These are phyloP conservation scores for Hyaloperonospora arabidopsidis DNA, from an alignment of 352 stramenopile genomes.

Conservation along the genomic window DNA sequence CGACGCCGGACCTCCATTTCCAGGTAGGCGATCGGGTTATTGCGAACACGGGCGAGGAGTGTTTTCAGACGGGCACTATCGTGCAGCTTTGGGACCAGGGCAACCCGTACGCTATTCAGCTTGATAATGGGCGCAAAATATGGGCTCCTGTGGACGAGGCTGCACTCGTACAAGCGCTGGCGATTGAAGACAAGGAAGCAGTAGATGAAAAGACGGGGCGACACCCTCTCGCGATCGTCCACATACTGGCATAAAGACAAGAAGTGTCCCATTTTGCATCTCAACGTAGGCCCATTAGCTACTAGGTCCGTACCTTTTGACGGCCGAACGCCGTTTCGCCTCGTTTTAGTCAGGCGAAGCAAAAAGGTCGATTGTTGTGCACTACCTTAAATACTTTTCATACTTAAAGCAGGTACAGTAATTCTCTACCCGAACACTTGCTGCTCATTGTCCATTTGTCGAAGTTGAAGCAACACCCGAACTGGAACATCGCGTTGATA, in stretches of 20 bases:
- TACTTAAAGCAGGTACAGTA: too few species aligned
- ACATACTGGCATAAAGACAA: conserved; percentile 18
- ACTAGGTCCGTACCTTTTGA: too few species aligned
- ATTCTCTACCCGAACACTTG: too few species aligned
- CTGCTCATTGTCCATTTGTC: neutral
- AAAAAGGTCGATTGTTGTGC: too few species aligned
- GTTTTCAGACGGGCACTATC: conserved; percentile 33
- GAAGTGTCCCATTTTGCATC: too few species aligned
- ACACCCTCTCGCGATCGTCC: conserved; percentile 18
- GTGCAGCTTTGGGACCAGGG: conserved; percentile 44
- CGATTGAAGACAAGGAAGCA: neutral
- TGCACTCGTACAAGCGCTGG: conserved; percentile 25
- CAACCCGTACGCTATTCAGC: conserved; percentile 41
- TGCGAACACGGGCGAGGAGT: conserved; percentile 28
- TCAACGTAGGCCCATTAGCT: too few species aligned
- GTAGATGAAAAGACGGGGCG: conserved; percentile 10
- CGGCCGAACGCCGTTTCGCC: too few species aligned
- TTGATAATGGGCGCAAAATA: conserved; percentile 32
- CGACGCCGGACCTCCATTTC: conserved; percentile 30
- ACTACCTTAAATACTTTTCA: too few species aligned
- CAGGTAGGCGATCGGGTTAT: conserved; percentile 36
- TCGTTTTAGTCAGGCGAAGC: too few species aligned
- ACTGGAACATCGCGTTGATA: conserved; percentile 6
- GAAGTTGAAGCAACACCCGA: conserved; percentile 11
- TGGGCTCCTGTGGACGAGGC: conserved; percentile 41